Conservation (phyloP, 2,329 filamentous ascomycete species). For the Apiospora kogelbergensis region DNA sequence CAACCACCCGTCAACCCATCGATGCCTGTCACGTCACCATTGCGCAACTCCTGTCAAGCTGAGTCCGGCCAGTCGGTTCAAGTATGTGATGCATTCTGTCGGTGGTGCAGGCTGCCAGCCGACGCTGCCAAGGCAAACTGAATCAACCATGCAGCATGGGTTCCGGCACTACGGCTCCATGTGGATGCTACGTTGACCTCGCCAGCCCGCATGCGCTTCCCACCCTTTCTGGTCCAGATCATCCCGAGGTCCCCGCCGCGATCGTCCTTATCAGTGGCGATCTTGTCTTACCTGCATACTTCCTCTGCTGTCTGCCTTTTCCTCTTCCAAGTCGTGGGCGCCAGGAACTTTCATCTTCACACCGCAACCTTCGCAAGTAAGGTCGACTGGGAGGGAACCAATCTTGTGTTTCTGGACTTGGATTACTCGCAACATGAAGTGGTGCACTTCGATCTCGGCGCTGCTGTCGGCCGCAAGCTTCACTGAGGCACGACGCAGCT, state of each 20-base stretch:
- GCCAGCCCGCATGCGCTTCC: neutral
- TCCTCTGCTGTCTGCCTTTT: neutral
- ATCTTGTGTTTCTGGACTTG: neutral
- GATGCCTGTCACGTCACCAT: too few relatives aligned
- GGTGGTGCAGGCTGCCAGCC: neutral
- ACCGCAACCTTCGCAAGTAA: neutral
- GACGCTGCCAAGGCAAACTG: neutral
- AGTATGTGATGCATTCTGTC: neutral
- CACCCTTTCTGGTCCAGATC: neutral
- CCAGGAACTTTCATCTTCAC: neutral
- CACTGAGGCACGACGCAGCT: slow-evolving; percentile 23
- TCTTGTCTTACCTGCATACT: neutral
- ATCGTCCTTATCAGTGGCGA: neutral
- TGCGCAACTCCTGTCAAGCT: too few relatives aligned
- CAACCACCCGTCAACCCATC: too few relatives aligned
- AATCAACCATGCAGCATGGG: neutral
- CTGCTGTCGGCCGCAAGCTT: slow-evolving; percentile 24
- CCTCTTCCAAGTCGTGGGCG: neutral
- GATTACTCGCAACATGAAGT: slow-evolving; percentile 22
- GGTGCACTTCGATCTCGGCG: slow-evolving; percentile 20
- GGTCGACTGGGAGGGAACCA: neutral
- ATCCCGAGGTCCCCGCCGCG: neutral
- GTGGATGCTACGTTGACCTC: neutral
- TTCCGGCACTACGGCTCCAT: neutral
- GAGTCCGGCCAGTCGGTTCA: too few relatives aligned